Evolutionary conservation across 768 basidiomycete genomes (phyloP).

Genomic region (Suillus paluster): DNA sequence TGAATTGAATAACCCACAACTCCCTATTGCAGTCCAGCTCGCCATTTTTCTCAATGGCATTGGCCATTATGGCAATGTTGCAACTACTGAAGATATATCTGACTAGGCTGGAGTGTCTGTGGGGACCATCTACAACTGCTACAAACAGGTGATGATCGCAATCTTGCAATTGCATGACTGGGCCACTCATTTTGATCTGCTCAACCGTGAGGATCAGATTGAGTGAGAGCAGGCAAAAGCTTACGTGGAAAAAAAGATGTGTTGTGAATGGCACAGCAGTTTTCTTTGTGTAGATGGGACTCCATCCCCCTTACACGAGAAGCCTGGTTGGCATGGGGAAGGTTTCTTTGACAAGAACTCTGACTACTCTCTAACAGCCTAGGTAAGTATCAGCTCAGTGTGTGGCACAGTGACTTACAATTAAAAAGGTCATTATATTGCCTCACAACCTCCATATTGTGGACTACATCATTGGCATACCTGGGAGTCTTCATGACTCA

Average conservation of each 20-base stretch:
- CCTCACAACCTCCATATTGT: constrained; percentile 17
- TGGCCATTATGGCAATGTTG: constrained; percentile 12
- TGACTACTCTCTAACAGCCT: constrained; percentile 21
- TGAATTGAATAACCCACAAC: constrained; percentile 13
- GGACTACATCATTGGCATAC: constrained; percentile 15
- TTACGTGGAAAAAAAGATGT: background rate
- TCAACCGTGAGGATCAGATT: constrained; percentile 3
- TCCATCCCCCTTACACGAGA: constrained; percentile 18
- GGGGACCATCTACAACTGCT: constrained; percentile 14
- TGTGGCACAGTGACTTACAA: background rate
- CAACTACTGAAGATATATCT: constrained; percentile 3
- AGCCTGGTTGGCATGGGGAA: constrained; percentile 16
- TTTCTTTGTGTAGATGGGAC: constrained; percentile 14
- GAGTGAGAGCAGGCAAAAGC: background rate
- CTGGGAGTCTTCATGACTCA: constrained; percentile 17
- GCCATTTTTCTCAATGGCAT: constrained; percentile 5
- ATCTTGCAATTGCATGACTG: constrained; percentile 11
- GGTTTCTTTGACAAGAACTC: constrained; percentile 24
- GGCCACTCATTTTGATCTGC: constrained; percentile 6
- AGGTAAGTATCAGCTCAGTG: constrained; percentile 15
- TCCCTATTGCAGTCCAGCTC: background rate
- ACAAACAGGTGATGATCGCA: constrained; percentile 8
- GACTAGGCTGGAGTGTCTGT: constrained; percentile 12
- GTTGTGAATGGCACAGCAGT: constrained; percentile 6
- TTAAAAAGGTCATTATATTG: constrained; percentile 11